Conservation (phyloP, 2,329 filamentous ascomycete species). For the Didymella lethalis region DNA sequence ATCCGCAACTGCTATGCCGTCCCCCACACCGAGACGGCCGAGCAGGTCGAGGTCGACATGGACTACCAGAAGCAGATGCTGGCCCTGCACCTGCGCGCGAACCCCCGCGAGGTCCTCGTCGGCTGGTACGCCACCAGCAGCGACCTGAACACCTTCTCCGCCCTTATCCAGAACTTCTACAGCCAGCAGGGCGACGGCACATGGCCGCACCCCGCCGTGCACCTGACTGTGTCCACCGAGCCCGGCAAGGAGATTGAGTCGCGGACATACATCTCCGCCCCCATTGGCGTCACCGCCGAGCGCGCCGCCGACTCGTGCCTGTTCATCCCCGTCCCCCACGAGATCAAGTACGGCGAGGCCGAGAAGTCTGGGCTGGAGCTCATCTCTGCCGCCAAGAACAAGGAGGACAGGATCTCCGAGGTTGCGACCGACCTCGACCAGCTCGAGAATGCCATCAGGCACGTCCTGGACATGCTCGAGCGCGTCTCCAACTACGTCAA, state of each 20-base stretch:
- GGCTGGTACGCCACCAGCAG: slow-evolving; percentile 98
- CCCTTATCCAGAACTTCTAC: slow-evolving; percentile 99
- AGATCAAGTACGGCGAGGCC: slow-evolving; percentile 85
- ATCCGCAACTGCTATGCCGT: slow-evolving; percentile 97
- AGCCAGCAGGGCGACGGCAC: slow-evolving; percentile 95
- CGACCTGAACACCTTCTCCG: slow-evolving; percentile 97
- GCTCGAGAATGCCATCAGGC: slow-evolving; percentile 83
- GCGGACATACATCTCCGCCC: slow-evolving; percentile 92
- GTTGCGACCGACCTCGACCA: slow-evolving; percentile 89
- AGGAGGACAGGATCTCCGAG: slow-evolving; percentile 74
- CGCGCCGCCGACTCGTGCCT: slow-evolving; percentile 94
- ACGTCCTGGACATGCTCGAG: slow-evolving; percentile 88
- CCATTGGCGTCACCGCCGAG: slow-evolving; percentile 93
- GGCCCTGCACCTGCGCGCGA: slow-evolving; percentile 88
- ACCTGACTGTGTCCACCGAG: slow-evolving; percentile 92
- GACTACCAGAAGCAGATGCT: slow-evolving; percentile 99
- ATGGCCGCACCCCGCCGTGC: slow-evolving; percentile 95
- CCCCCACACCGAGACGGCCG: slow-evolving; percentile 96
- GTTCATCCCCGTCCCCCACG: slow-evolving; percentile 96
- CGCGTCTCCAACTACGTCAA: slow-evolving; percentile 91
- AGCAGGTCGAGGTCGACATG: slow-evolving; percentile 99
- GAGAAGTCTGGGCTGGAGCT: slow-evolving; percentile 81
- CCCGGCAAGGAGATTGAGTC: slow-evolving; percentile 89
- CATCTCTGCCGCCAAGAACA: slow-evolving; percentile 81
- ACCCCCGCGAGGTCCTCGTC: slow-evolving; percentile 90